A percentile compares a stretch with the other conserved stretches of the same genome.
Evolutionary conservation across 257 asterid genomes (phyloP).

Genomic region (Cruciata laevipes): DNA sequence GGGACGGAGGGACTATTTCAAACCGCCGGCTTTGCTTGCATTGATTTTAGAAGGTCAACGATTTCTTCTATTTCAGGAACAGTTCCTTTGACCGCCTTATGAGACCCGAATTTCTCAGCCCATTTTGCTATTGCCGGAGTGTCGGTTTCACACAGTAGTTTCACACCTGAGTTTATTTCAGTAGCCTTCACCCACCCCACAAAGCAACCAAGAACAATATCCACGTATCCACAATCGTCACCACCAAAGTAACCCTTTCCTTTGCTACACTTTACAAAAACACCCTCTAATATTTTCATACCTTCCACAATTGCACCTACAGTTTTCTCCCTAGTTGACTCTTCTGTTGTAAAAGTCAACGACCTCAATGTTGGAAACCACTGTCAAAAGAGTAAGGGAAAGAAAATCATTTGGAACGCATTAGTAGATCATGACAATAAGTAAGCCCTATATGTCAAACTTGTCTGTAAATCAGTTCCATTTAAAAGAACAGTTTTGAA

Average conservation of each 20-base stretch:
- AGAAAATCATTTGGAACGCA: too few relatives aligned
- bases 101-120: conserved; percentile 8
- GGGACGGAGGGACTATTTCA: too few relatives aligned
- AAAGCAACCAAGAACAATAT: conserved; percentile 27
- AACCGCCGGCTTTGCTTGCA: not conserved
- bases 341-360: conserved; percentile 10
- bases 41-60: not conserved
- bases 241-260: conserved; percentile 37
- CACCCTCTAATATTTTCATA: conserved; percentile 28
- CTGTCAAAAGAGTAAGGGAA: conserved; percentile 11
- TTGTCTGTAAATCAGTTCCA: too few relatives aligned
- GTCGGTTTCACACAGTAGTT: conserved; percentile 25
- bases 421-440: too few relatives aligned
- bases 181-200: conserved; percentile 22
- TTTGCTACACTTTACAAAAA: conserved; percentile 26
- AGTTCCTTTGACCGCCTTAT: conserved; percentile 14
- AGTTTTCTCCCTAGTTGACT: conserved; percentile 4
- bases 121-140: conserved; percentile 20
- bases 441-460: too few relatives aligned
- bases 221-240: conserved; percentile 32
- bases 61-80: conserved; percentile 11
- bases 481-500: too few relatives aligned
- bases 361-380: conserved; percentile 23
- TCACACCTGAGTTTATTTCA: conserved; percentile 13
- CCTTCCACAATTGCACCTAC: conserved; percentile 9